Base-by-base conservation (phyloP, 2,329 filamentous ascomycete species). In the Kalmusia sp. region DNA sequence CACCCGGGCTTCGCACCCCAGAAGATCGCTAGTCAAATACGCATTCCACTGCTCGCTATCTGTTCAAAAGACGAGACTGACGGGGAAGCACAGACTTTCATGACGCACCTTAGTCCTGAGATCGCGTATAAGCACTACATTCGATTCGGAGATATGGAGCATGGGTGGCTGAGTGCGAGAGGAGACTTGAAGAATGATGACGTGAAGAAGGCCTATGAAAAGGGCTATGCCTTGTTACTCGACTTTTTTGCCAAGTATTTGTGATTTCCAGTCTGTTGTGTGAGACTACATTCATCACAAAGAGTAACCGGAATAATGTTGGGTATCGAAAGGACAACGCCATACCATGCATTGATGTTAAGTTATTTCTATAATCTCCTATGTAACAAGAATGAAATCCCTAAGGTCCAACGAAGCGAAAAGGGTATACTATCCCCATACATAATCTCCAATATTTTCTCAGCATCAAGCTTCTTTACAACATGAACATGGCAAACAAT, bases 401-500 rank as follows among this genome's bases (percentile, higher is more conserved):
- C 24, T 38, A 47, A 17, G 30, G 24, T 37, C 22, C 17, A 28
- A 30, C 15, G 24, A 47, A 47, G 30, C 19, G 30, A 47, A 38
- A 47, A 21, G 44, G 44, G 44, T 47, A 47, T 47, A 47, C 17
- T 24, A 35, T 35, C 30, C 31, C 31, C 17, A 28, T 35, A 37
- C 31, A 30, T 37, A 21, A 38, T 38, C 44, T 37, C 44, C 33
- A 37, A 19, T 17, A n/a, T 47, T 22, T 28, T 24, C 9, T 37
- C 33, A 37, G 33, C 44, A 38, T 28, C 22, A 37, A 35, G 33
- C 31, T 47, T 28, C 27, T 28, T 28, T 47, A 47, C 44, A 47
- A 38, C 33, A 47, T 30, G 22, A 47, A 47, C 22, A 37, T 37
- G 28, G 44, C 44, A 21, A 47, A 21, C 28, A 47, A 47, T 28